Conservation (phyloP, 768 basidiomycete genomes). For the Dacryopinax spathularia region DNA sequence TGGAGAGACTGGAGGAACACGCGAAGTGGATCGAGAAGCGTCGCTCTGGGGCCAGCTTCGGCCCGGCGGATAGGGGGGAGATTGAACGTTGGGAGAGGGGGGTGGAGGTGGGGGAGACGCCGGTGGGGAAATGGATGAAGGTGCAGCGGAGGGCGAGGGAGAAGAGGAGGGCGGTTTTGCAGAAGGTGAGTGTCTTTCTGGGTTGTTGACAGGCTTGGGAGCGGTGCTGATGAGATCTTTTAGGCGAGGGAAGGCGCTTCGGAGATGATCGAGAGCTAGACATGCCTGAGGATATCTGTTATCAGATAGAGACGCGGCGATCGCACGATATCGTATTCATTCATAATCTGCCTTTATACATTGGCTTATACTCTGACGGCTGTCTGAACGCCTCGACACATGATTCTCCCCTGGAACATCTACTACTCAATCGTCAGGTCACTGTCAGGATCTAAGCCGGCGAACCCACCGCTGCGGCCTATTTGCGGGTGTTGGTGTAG, state of each 20-base stretch:
- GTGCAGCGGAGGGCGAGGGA: constrained; percentile 70
- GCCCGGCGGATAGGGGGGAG: constrained; percentile 52
- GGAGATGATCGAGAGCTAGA: neutral
- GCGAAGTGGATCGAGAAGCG: constrained; percentile 59
- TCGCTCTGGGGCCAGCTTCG: constrained; percentile 56
- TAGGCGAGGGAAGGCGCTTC: neutral
- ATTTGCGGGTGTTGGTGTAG: too few species aligned
- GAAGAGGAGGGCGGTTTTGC: constrained; percentile 26
- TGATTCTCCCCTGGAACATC: too few species aligned
- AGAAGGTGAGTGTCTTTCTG: constrained; percentile 14
- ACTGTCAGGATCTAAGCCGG: too few species aligned
- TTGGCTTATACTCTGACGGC: too few species aligned
- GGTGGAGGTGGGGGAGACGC: constrained; percentile 48
- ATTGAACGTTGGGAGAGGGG: constrained; percentile 61
- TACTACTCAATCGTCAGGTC: too few species aligned
- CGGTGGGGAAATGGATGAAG: constrained; percentile 68
- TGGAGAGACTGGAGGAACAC: constrained; percentile 82
- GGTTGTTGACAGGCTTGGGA: neutral
- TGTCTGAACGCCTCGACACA: too few species aligned
- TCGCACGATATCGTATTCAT: too few species aligned
- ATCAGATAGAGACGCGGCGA: too few species aligned
- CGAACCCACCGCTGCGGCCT: too few species aligned
- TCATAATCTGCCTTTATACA: too few species aligned
- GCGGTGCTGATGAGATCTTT: neutral
- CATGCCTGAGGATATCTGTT: too few species aligned